Evolutionary conservation across 73 alveolate genomes (phyloP).

Genomic region (Paramecium tetraurelia): DNA sequence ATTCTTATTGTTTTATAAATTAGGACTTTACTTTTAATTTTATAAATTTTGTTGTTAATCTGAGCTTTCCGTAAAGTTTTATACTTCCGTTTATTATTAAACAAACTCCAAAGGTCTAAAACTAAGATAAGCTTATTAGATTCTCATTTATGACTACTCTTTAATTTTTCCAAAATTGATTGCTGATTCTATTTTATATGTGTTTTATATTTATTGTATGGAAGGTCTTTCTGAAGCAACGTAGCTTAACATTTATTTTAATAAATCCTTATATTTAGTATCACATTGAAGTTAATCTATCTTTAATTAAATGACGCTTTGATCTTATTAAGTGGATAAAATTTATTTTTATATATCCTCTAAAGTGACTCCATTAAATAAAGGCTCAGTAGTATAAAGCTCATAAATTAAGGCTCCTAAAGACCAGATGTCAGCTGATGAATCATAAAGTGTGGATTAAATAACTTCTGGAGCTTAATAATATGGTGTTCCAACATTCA

Average conservation of each 20-base stretch:
- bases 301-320: background rate
- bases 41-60: too few relatives aligned
- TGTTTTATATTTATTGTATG: background rate
- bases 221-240: background rate
- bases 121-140: too few relatives aligned
- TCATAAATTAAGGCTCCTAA: slow-evolving; percentile 95
- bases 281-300: background rate
- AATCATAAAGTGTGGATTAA: slow-evolving; percentile 89
- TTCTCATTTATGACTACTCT: background rate
- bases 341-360: background rate
- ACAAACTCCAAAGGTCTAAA: too few relatives aligned
- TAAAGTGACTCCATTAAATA: background rate
- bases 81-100: too few relatives aligned
- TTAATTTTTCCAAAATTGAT: background rate
- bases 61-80: too few relatives aligned
- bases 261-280: background rate
- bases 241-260: background rate
- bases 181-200: background rate
- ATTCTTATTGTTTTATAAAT: too few relatives aligned
- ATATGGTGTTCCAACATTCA: slow-evolving; percentile 87
- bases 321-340: background rate
- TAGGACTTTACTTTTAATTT: too few relatives aligned
- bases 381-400: slow-evolving; percentile 83
- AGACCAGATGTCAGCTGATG: slow-evolving; percentile 95
- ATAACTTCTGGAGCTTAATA: slow-evolving; percentile 96